phyloP scores from a whole-genome alignment of 495 filamentous ascomycete genomes.

The Lasiosphaeris hirsuta region DNA sequence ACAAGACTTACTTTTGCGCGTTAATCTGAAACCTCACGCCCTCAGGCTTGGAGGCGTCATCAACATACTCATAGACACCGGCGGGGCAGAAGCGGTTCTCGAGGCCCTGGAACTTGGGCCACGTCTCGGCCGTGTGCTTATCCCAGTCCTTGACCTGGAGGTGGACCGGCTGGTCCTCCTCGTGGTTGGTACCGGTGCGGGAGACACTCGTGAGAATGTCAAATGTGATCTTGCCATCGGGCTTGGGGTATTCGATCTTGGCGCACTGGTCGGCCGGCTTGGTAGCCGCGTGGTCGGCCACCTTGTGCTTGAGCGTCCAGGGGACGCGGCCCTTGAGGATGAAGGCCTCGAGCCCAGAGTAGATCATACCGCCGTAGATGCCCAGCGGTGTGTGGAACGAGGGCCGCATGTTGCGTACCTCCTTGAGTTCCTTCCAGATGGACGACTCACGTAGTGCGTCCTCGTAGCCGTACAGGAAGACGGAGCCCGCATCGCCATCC shows the following conservation, averaged over 20 bases:
- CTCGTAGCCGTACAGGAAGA: constrained; percentile 96
- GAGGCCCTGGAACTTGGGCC: constrained; percentile 83
- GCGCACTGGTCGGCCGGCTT: constrained; percentile 71
- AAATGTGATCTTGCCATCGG: constrained; percentile 89
- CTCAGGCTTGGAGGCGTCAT: constrained; percentile 75
- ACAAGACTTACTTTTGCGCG: constrained; percentile 79
- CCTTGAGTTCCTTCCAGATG: constrained; percentile 92
- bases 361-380: constrained; percentile 82
- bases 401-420: constrained; percentile 96
- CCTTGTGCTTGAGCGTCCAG: constrained; percentile 89
- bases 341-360: constrained; percentile 91
- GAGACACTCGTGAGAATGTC: constrained; percentile 94
- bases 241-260: constrained; percentile 96
- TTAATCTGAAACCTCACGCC: constrained; percentile 98
- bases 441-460: constrained; percentile 76
- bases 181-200: constrained; percentile 95
- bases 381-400: constrained; percentile 85
- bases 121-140: constrained; percentile 75
- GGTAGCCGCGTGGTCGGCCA: constrained; percentile 70
- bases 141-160: constrained; percentile 94
- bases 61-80: constrained; percentile 96
- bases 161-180: constrained; percentile 97
- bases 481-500: constrained; percentile 54
- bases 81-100: constrained; percentile 99
- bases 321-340: constrained; percentile 78